Conservation (phyloP, 2,329 filamentous ascomycete genomes). For the Fusarium sp. region DNA sequence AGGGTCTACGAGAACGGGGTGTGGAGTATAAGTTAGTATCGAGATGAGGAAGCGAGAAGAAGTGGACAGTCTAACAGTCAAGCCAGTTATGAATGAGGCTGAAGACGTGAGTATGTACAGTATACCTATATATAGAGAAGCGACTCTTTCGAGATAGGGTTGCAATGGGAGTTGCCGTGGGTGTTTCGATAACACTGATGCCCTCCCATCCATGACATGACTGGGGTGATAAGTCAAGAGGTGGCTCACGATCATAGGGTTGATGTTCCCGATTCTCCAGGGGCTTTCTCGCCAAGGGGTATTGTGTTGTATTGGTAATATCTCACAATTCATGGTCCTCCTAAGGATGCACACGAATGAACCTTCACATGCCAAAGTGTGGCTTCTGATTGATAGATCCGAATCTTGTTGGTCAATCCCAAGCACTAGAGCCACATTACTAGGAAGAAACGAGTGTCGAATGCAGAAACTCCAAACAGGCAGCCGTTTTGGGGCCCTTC, state of each 20-base stretch:
- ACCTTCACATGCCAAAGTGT: slow-evolving; percentile 36
- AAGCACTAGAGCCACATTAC: slow-evolving; percentile 11
- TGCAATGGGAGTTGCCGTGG: neutral
- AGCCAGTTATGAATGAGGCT: slow-evolving; percentile 32
- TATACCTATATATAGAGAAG: neutral
- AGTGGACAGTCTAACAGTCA: slow-evolving; percentile 6
- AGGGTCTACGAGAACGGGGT: slow-evolving; percentile 8
- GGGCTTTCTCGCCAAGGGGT: neutral
- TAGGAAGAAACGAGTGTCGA: slow-evolving; percentile 31
- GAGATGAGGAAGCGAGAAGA: slow-evolving; percentile 1
- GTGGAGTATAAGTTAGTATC: slow-evolving; percentile 6
- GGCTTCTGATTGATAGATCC: slow-evolving; percentile 9
- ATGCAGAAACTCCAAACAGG: slow-evolving; percentile 32
- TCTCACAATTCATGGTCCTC: neutral
- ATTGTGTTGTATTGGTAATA: neutral
- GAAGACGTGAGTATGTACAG: slow-evolving; percentile 8
- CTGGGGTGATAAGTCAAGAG: neutral
- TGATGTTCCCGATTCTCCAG: neutral
- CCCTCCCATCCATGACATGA: neutral
- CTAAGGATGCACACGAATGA: neutral
- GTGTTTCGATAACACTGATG: slow-evolving; percentile 14
- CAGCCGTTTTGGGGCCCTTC: slow-evolving; percentile 8
- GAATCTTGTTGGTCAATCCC: slow-evolving; percentile 3
- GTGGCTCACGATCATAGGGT: neutral
- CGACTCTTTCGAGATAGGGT: slow-evolving; percentile 14